A percentile compares a stretch with the other conserved stretches of the same genome.
phyloP scores from a whole-genome alignment of 352 stramenopile genomes.

The Pythium myriotylum region DNA sequence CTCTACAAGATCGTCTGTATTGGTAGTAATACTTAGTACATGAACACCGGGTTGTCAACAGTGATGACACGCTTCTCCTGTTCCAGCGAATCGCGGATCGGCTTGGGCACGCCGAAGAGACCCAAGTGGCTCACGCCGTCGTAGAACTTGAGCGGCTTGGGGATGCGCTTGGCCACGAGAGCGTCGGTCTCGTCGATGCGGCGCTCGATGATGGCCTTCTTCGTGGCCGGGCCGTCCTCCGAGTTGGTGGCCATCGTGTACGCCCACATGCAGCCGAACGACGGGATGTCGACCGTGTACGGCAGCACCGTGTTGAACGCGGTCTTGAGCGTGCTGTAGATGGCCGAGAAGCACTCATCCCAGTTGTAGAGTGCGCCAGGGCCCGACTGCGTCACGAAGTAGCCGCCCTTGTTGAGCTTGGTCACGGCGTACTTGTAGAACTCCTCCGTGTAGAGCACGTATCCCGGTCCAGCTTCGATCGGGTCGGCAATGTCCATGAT shows the following conservation, averaged over 20 bases:
- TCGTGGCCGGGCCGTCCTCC: constrained; percentile 53
- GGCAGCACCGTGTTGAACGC: constrained; percentile 93
- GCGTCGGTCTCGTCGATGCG: constrained; percentile 69
- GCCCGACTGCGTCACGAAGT: constrained; percentile 94
- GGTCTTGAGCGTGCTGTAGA: constrained; percentile 91
- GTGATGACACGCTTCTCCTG: constrained; percentile 94
- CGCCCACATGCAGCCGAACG: constrained; percentile 93
- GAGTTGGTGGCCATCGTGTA: constrained; percentile 92
- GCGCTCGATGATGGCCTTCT: constrained; percentile 52
- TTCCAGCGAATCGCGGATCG: constrained; percentile 85
- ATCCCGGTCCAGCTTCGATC: constrained; percentile 93
- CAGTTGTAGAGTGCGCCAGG: constrained; percentile 89
- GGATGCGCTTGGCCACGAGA: constrained; percentile 56
- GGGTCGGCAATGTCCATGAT: constrained; percentile 96
- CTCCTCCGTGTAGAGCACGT: constrained; percentile 82
- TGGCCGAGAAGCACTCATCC: constrained; percentile 93
- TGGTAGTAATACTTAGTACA: constrained; percentile 81
- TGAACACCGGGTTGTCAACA: constrained; percentile 95
- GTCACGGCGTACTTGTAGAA: constrained; percentile 93
- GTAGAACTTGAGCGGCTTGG: constrained; percentile 88
- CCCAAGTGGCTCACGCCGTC: constrained; percentile 90
- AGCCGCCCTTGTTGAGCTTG: constrained; percentile 85
- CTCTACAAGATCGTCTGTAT: neutral
- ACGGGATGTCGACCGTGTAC: constrained; percentile 92
- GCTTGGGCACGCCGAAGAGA: constrained; percentile 92